Conservation (phyloP, 1,284 basidiomycete genomes). For the Fomes fomentarius region DNA sequence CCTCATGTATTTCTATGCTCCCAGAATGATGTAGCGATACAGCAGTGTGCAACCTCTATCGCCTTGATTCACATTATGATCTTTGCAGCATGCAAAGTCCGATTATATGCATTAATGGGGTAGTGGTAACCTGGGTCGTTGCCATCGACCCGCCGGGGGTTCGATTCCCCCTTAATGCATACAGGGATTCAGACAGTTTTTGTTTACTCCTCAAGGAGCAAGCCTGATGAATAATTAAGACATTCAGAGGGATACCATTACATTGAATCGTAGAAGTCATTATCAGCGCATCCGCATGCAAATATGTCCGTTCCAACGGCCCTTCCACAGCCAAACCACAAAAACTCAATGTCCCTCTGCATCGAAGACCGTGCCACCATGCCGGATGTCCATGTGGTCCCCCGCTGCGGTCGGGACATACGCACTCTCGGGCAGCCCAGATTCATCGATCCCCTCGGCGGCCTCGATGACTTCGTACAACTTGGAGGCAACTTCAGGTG, state of each 20-base stretch:
- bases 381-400: constrained; percentile 54
- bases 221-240: not conserved
- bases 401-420: constrained; percentile 78
- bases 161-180: constrained; percentile 79
- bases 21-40: not conserved
- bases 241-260: not conserved
- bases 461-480: constrained; percentile 96
- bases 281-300: not conserved
- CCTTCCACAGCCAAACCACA: no score
- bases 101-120: constrained; percentile 24
- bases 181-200: not conserved
- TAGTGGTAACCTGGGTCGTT: constrained; percentile 28
- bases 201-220: not conserved
- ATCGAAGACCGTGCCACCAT: constrained; percentile 66
- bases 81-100: no score
- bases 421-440: constrained; percentile 75
- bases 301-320: no score
- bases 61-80: no score
- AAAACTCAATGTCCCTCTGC: constrained; percentile 48
- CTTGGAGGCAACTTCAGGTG: constrained; percentile 92
- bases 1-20: not conserved
- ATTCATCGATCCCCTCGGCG: constrained; percentile 80
- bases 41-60: no score
- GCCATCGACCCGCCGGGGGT: constrained; percentile 71
- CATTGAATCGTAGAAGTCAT: constrained; percentile 1